These are phyloP conservation scores for Leccinellum albellum DNA, from an alignment of 768 basidiomycete genomes.

Conservation along the genomic window DNA sequence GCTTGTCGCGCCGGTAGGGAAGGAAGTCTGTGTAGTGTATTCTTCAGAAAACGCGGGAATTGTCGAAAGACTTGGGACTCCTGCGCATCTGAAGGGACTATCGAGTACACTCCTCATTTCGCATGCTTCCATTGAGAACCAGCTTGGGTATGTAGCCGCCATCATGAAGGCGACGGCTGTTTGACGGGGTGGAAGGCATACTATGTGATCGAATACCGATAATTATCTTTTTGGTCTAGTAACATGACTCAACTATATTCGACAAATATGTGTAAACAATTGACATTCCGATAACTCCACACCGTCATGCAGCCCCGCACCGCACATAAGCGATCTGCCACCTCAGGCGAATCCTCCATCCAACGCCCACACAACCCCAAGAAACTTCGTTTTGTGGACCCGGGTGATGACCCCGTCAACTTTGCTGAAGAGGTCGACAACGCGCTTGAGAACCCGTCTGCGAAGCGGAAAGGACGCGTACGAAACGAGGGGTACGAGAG, in stretches of 20 bases:
- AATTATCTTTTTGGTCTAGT: neutral
- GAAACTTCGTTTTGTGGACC: constrained; percentile 78
- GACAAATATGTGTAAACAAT: constrained; percentile 23
- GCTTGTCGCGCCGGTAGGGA: constrained; percentile 56
- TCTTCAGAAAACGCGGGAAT: constrained; percentile 48
- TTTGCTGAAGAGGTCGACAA: constrained; percentile 79
- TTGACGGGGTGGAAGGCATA: neutral
- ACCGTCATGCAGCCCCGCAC: constrained; percentile 35
- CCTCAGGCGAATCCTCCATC: constrained; percentile 32
- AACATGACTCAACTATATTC: neutral
- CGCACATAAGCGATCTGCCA: constrained; percentile 43
- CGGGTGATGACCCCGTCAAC: constrained; percentile 66
- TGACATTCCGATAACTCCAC: neutral
- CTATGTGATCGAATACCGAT: neutral
- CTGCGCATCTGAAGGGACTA: constrained; percentile 41
- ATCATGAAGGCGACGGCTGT: constrained; percentile 30
- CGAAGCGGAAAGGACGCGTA: constrained; percentile 65
- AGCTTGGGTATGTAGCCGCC: constrained; percentile 56
- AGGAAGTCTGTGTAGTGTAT: constrained; percentile 55
- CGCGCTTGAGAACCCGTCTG: constrained; percentile 63
- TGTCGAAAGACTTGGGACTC: constrained; percentile 48
- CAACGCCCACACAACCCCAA: constrained; percentile 39
- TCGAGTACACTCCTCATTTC: constrained; percentile 48
- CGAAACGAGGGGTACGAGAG: constrained; percentile 89
- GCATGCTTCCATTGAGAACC: constrained; percentile 55